phyloP scores from a whole-genome alignment of 495 filamentous ascomycete genomes.

The Penicillium alfredii region DNA sequence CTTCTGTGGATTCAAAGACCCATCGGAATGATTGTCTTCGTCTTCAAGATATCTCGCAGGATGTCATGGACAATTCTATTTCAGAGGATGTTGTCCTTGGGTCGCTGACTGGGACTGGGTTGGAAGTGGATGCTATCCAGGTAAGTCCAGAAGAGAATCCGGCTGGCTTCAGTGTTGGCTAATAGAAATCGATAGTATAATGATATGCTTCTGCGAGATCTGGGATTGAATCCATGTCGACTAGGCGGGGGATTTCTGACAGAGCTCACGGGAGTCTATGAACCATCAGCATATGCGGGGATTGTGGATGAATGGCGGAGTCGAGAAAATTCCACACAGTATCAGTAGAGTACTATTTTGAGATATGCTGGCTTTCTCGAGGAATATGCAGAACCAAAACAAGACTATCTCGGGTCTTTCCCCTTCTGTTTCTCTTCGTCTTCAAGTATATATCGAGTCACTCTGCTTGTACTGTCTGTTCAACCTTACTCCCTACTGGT shows the following conservation, averaged over 20 bases:
- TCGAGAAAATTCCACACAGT: no score
- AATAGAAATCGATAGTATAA: slow-evolving; percentile 20
- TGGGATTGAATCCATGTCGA: slow-evolving; percentile 27
- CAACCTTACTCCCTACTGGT: no score
- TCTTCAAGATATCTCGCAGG: slow-evolving; percentile 6
- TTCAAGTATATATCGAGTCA: no score
- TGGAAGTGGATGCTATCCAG: slow-evolving; percentile 27
- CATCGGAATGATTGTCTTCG: background rate
- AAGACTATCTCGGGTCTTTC: no score
- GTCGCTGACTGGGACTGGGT: slow-evolving; percentile 19
- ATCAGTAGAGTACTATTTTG: no score
- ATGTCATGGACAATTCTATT: slow-evolving; percentile 12
- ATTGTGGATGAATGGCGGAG: slow-evolving; percentile 28
- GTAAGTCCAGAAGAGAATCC: slow-evolving; percentile 9
- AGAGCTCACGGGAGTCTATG: slow-evolving; percentile 25
- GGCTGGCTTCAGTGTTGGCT: background rate
- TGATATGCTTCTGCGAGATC: slow-evolving; percentile 25
- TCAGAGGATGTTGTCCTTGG: slow-evolving; percentile 28
- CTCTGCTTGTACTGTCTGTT: no score
- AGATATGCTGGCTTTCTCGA: no score
- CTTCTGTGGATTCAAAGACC: background rate
- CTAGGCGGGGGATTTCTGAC: slow-evolving; percentile 18
- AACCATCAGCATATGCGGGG: slow-evolving; percentile 23
- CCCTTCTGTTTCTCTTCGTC: no score
- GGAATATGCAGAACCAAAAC: no score